phyloP scores from a whole-genome alignment of 257 asterid genomes.

The Nicotiana tabacum region DNA sequence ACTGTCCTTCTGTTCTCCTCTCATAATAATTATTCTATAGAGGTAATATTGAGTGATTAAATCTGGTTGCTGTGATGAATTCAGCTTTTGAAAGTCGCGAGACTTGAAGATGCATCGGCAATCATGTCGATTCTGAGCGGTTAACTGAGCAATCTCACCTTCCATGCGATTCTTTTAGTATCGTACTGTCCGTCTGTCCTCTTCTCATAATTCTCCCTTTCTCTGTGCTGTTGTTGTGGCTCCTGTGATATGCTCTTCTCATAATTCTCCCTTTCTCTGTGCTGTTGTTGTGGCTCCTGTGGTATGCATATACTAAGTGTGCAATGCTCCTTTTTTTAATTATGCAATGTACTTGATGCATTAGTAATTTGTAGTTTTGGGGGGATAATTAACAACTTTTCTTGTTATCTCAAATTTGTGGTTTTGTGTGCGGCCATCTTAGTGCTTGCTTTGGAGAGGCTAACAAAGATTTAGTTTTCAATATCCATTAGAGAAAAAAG shows the following conservation, averaged over 20 bases:
- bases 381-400: background rate
- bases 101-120: no score
- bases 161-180: no score
- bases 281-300: background rate
- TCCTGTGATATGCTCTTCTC: background rate
- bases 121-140: no score
- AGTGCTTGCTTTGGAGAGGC: background rate
- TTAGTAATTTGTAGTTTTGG: background rate
- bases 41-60: no score
- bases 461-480: background rate
- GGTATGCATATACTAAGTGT: background rate
- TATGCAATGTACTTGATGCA: background rate
- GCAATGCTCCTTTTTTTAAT: background rate
- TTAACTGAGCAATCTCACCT: no score
- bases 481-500: no score
- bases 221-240: background rate
- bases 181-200: no score
- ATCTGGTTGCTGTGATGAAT: no score
- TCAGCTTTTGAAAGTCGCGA: no score
- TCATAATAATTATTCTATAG: no score
- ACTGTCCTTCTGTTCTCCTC: background rate
- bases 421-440: background rate
- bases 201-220: background rate
- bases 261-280: background rate
- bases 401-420: background rate